Evolutionary conservation across 768 basidiomycete genomes (phyloP), one percentile per base, ranked within the genome.

Genomic region (Mycena albidolilacea): DNA sequence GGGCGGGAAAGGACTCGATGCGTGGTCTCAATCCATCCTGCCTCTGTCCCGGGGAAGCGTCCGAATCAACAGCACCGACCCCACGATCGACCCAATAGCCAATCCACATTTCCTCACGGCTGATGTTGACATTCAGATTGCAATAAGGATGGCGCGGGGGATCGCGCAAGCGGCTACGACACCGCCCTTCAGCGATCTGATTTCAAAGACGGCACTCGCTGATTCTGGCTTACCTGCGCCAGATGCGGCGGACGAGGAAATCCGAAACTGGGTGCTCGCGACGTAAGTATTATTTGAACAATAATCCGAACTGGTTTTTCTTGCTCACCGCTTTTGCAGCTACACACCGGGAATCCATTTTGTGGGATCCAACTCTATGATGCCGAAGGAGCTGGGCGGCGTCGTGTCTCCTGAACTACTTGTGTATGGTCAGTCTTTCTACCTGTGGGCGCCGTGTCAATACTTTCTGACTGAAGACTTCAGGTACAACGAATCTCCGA

Each of bases 401-500:
- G 75, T 73, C 4, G 75, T 76, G n/a, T 76, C 71, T 54, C 75
- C 72, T 15, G 62, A 65, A 43, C 41, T 75, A 0, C 43, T 69
- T 7, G 68, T 75, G 0, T 75, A 75, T 17, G 74, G 74, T 72
- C 7, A 17, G 46, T 48, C 14, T 43, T 10, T 43, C 41, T 43
- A 10, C 41, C 41, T 9, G 8, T 9, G 41, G 14, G 41, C 41
- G 5, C 9, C 41, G 10, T 43, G 14, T 43, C 10, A 43, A 43
- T 14, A 43, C 14, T 43, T 30, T 1, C 30, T 30, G 30, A 30
- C 30, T 30, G 30, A 30, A 30, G 30, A 30, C 30, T 44, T 12
- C 23, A 73, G 75, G 72, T 14, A 74, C 72, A 12, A 74, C 72
- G n/a, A 76, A 76, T 67, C 71, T 82, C 8, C 77, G 79, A 12